Evolutionary conservation across 2,329 filamentous ascomycete genomes (phyloP).

Genomic region (Trichophyton simii): DNA sequence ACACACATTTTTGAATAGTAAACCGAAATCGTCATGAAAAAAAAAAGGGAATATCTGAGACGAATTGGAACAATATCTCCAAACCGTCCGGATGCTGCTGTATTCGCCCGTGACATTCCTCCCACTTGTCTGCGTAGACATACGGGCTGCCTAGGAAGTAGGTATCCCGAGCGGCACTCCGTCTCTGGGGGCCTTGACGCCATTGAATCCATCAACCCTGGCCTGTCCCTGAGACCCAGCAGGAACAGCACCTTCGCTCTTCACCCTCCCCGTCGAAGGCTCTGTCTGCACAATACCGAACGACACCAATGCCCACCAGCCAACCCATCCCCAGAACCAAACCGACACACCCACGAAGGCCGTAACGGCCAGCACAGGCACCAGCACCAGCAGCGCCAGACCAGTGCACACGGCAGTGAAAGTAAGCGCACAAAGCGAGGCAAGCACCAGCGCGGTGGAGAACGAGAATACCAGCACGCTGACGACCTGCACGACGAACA

Average conservation of each 20-base stretch:
- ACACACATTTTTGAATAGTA: not conserved
- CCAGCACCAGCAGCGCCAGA: conserved; percentile 52
- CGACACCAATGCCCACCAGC: conserved; percentile 30
- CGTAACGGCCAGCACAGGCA: conserved; percentile 57
- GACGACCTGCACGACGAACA: conserved; percentile 56
- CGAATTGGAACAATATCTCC: not conserved
- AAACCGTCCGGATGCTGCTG: not conserved
- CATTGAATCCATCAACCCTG: not conserved
- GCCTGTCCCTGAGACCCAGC: not conserved
- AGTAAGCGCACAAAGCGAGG: conserved; percentile 38
- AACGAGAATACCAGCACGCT: conserved; percentile 52
- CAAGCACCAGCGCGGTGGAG: conserved; percentile 45
- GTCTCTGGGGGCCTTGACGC: not conserved
- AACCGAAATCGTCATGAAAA: not conserved
- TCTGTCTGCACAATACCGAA: not conserved
- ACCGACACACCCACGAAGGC: conserved; percentile 46
- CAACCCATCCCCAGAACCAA: conserved; percentile 55
- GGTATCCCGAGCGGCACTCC: not conserved
- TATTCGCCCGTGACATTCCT: not conserved
- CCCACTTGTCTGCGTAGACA: not conserved
- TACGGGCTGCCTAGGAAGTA: not conserved
- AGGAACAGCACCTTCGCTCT: not conserved
- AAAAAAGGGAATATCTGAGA: not conserved
- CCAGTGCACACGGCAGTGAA: conserved; percentile 58
- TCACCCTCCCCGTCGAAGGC: not conserved